Base-by-base conservation (phyloP, 164 flowering plant genomes). In the Umbilicus rupestris region DNA sequence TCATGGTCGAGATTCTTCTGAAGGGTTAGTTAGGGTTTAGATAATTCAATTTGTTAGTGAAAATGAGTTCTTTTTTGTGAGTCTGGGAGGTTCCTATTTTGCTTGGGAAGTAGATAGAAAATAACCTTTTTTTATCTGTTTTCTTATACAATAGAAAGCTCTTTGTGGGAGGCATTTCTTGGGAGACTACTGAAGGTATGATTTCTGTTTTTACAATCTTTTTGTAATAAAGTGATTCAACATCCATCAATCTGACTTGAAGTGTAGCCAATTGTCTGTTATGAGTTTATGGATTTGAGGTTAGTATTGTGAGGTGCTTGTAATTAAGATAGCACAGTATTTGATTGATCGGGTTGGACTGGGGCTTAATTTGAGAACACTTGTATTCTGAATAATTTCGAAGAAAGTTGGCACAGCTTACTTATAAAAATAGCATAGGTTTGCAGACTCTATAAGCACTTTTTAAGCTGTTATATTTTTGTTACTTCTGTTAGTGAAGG, bases 131-230 rank as follows among this genome's bases (percentile, higher is more conserved):
- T 62, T 1, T 35, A 1, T 63, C 17, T 63, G 41, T 63, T 63
- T 63, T 63, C 35, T 37, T 63, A 26, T 63, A 37, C 33, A 20
- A 63, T 63, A 63, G 65, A 63, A 63, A 63, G 45, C 45, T 63
- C 5, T 63, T 63, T 41, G 65, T 63, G 11, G 65, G 65, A 37
- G 65, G 65, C 5, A 63, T 63, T 37, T 63, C 65, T 22, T 63
- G 65, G 65, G 65, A 63, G 65, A 63, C 65, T n/a, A 63, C 65
- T 63, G 65, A 63, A 63, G 65, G 65, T 63, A 63, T 33, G 65
- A 8, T 8, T 63, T 63, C 10, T 2, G 20, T 17, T 37, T 22
- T 7, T 17, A 35, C 20, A 16, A 16, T 19, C 39, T 5, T n/a
- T 39, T 3, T 31, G 39, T 31, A 35, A 37, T 33, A 28, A 2